A percentile compares a stretch with the other conserved stretches of the same genome.
Evolutionary conservation across 2,329 filamentous ascomycete species (phyloP).

Genomic region (Colletotrichum filicis): DNA sequence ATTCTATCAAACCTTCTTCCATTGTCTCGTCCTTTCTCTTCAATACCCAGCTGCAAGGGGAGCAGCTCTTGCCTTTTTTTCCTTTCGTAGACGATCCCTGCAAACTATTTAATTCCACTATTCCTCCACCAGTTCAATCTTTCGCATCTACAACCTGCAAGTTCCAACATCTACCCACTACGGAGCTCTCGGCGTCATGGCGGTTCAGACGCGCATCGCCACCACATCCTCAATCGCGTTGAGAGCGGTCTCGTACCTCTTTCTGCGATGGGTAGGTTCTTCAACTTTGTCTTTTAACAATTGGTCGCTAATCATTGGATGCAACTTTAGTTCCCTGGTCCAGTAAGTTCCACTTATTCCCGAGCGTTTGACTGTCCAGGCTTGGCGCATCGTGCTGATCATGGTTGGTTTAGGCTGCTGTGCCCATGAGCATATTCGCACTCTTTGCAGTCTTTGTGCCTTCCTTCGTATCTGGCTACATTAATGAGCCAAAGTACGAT

Average conservation of each 20-base stretch:
- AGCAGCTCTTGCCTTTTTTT: constrained; percentile 28
- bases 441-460: constrained; percentile 75
- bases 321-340: constrained; percentile 40
- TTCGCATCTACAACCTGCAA: background rate
- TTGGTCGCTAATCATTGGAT: background rate
- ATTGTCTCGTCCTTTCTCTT: background rate
- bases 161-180: background rate
- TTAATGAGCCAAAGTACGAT: constrained; percentile 66
- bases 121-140: background rate
- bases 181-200: constrained; percentile 39
- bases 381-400: constrained; percentile 12
- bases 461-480: constrained; percentile 69
- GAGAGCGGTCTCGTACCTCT: constrained; percentile 63
- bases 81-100: background rate
- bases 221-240: constrained; percentile 60
- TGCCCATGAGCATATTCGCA: constrained; percentile 57
- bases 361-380: background rate
- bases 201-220: constrained; percentile 45
- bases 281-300: constrained; percentile 6
- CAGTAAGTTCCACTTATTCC: constrained; percentile 39
- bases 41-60: background rate
- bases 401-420: constrained; percentile 32
- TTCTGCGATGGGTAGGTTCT: constrained; percentile 68
- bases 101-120: background rate
- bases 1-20: constrained; percentile 7